Conservation (phyloP, 768 basidiomycete genomes). For the Galerina marginata region DNA sequence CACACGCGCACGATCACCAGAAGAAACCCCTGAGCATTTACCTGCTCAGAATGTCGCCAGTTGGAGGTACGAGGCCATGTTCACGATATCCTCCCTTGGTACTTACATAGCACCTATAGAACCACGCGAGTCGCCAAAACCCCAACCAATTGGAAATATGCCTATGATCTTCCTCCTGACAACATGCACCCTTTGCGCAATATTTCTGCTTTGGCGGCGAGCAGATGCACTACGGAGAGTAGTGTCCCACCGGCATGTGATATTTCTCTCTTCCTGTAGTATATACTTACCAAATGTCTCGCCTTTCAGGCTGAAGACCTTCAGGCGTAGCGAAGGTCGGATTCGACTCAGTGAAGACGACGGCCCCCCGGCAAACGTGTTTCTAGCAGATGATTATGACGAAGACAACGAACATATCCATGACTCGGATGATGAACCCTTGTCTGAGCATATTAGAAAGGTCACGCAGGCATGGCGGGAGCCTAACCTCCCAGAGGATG, state of each 20-base stretch:
- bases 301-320: slow-evolving; percentile 57
- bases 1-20: neutral
- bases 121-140: slow-evolving; percentile 63
- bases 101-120: slow-evolving; percentile 40
- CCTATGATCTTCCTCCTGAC: slow-evolving; percentile 61
- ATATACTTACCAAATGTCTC: neutral
- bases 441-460: slow-evolving; percentile 33
- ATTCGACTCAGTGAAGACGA: slow-evolving; percentile 76
- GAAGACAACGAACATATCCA: slow-evolving; percentile 45
- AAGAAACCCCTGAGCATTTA: neutral
- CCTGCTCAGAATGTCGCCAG: slow-evolving; percentile 17
- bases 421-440: slow-evolving; percentile 32
- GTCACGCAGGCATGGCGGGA: slow-evolving; percentile 33
- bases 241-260: slow-evolving; percentile 65
- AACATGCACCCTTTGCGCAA: slow-evolving; percentile 56
- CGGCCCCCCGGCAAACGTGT: slow-evolving; percentile 71
- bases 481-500: slow-evolving; percentile 18
- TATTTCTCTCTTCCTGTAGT: neutral
- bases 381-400: slow-evolving; percentile 64
- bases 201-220: slow-evolving; percentile 70
- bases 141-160: slow-evolving; percentile 66
- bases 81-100: neutral
- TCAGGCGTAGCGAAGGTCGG: slow-evolving; percentile 56
- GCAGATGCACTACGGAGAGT: slow-evolving; percentile 59
- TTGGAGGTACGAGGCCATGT: slow-evolving; percentile 20